Evolutionary conservation across 345 rosid species (phyloP).

Genomic region (Gossypium anomalum): DNA sequence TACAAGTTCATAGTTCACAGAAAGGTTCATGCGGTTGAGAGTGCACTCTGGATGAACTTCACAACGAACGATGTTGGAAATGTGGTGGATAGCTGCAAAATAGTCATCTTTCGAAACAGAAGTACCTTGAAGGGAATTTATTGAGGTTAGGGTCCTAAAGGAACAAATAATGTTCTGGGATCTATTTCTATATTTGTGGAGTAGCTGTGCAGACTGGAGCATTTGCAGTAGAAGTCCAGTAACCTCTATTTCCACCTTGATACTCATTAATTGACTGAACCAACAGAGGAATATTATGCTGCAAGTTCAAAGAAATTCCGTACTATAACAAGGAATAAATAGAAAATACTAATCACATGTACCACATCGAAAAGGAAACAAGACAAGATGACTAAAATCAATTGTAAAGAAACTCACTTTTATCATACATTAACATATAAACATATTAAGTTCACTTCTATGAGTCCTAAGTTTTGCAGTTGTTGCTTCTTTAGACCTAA

Average conservation of each 20-base stretch:
- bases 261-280: background rate
- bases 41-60: conserved; percentile 83
- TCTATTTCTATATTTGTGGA: conserved; percentile 13
- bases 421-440: background rate
- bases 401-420: background rate
- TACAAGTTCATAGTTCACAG: conserved; percentile 68
- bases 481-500: background rate
- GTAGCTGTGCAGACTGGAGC: conserved; percentile 15
- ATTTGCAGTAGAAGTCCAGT: background rate
- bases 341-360: background rate
- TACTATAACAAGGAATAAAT: background rate
- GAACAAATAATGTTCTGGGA: conserved; percentile 4
- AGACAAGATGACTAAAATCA: background rate
- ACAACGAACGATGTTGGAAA: conserved; percentile 70
- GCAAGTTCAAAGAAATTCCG: background rate
- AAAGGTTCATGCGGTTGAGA: conserved; percentile 48
- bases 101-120: conserved; percentile 57
- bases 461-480: background rate
- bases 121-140: background rate
- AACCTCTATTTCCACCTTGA: conserved; percentile 13
- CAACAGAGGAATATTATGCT: background rate
- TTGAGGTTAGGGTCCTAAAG: conserved; percentile 11
- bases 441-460: background rate
- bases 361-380: background rate
- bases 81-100: conserved; percentile 74